Conservation (phyloP, 2,329 filamentous ascomycete species). For the Fonsecaea nubica region DNA sequence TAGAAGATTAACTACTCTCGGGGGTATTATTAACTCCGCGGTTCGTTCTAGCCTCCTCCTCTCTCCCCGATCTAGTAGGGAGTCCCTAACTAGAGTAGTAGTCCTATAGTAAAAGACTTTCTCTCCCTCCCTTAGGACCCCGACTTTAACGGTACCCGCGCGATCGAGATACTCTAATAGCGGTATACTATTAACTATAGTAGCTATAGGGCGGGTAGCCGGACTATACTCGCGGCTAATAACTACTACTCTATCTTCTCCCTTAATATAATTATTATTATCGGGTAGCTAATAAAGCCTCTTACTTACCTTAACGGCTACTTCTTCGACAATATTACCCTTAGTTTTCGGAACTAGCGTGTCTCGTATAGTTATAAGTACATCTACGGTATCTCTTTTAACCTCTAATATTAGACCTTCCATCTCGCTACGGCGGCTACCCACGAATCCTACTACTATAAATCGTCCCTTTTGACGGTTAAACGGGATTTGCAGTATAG, state of each 20-base stretch:
- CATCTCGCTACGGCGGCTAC: background rate
- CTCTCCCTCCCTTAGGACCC: too few species aligned
- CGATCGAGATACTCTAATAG: background rate
- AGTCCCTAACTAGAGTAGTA: too few species aligned
- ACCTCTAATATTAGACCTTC: background rate
- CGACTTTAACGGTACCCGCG: background rate
- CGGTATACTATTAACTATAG: background rate
- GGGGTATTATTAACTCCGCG: too few species aligned
- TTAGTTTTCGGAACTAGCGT: background rate
- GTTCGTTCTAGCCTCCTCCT: too few species aligned
- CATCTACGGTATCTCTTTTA: background rate
- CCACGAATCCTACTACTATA: background rate
- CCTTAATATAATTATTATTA: constrained; percentile 1
- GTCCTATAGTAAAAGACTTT: too few species aligned
- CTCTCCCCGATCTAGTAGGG: too few species aligned
- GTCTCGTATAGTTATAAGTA: background rate
- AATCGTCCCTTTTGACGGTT: too few species aligned
- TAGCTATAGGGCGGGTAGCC: background rate
- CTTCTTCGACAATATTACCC: background rate
- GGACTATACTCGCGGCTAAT: background rate
- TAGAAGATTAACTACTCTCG: too few species aligned
- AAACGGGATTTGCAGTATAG: too few species aligned
- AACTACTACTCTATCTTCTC: background rate
- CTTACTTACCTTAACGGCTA: background rate
- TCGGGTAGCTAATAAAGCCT: background rate